Conservation (phyloP, 2,329 filamentous ascomycete species). For the Nemania sp. region DNA sequence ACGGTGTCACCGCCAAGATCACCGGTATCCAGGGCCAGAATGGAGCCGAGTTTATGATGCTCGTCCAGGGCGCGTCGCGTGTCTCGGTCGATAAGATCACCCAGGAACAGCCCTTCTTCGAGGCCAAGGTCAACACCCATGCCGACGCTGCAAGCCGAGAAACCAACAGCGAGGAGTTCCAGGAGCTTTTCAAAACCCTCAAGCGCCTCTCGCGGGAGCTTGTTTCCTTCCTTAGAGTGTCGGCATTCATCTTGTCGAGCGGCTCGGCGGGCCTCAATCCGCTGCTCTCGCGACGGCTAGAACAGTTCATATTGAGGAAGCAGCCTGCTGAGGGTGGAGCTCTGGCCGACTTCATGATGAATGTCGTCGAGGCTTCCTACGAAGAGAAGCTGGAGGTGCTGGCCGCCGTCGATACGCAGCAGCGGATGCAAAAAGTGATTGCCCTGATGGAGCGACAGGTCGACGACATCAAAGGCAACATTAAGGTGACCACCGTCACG, state of each 20-base stretch:
- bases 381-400: constrained; percentile 91
- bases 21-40: constrained; percentile 75
- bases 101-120: constrained; percentile 82
- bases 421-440: constrained; percentile 78
- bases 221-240: constrained; percentile 79
- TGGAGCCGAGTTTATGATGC: constrained; percentile 75
- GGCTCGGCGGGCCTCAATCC: constrained; percentile 72
- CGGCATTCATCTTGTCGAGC: constrained; percentile 75
- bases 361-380: constrained; percentile 82
- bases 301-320: constrained; percentile 84
- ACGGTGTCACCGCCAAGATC: constrained; percentile 80
- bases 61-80: constrained; percentile 83
- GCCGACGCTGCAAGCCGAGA: constrained; percentile 32
- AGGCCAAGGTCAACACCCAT: constrained; percentile 69
- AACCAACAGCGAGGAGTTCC: constrained; percentile 37
- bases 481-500: constrained; percentile 80
- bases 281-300: constrained; percentile 81
- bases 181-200: constrained; percentile 75
- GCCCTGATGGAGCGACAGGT: constrained; percentile 84
- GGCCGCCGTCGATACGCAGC: constrained; percentile 76
- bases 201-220: constrained; percentile 87
- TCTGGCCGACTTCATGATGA: constrained; percentile 95
- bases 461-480: constrained; percentile 79
- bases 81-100: constrained; percentile 74
- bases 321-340: constrained; percentile 79